Evolutionary conservation across 768 basidiomycete genomes (phyloP).

Genomic region (Kondoa malvinella): DNA sequence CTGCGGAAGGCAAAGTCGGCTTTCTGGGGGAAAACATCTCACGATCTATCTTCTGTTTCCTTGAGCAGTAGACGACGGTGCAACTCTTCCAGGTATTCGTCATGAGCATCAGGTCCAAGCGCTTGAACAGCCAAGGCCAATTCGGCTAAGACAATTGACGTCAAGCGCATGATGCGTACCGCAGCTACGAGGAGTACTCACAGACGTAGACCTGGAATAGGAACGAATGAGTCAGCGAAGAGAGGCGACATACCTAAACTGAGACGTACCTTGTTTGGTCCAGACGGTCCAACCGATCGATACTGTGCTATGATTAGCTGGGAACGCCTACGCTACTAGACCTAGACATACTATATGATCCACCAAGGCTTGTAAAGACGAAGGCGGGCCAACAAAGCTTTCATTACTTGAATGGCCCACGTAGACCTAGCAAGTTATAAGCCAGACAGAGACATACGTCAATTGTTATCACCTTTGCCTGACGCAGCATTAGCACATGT

Average conservation of each 20-base stretch:
- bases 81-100: constrained; percentile 3
- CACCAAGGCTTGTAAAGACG: not conserved
- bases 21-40: not conserved
- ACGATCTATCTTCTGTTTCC: not conserved
- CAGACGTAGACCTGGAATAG: not conserved
- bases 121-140: not conserved
- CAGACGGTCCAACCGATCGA: not conserved
- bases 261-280: not conserved
- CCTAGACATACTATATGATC: not conserved
- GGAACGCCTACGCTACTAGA: not conserved
- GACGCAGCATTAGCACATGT: not conserved
- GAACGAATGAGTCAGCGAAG: not conserved
- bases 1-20: too few species aligned
- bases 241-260: not conserved
- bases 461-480: not conserved
- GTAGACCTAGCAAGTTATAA: not conserved
- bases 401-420: not conserved
- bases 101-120: not conserved
- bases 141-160: not conserved
- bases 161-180: not conserved
- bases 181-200: not conserved
- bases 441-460: not conserved
- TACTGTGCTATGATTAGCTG: not conserved
- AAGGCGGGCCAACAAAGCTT: not conserved
- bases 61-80: not conserved